phyloP scores from a whole-genome alignment of 1,284 basidiomycete species.

The Marasmius oreades region DNA sequence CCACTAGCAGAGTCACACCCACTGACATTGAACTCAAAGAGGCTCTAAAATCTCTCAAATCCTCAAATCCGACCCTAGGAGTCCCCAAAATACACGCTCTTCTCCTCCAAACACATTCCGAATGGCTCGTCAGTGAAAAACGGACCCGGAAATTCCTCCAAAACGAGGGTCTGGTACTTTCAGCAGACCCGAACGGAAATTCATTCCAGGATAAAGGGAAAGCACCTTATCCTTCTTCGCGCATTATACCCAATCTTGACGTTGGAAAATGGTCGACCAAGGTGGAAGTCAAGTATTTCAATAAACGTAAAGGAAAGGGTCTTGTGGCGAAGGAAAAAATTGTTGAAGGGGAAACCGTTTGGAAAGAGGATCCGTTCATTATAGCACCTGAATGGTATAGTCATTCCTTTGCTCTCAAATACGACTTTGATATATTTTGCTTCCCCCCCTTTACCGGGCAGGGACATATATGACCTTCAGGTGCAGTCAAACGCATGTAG shows the following conservation, averaged over 20 bases:
- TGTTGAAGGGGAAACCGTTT: conserved; percentile 68
- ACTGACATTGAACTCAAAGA: conserved; percentile 36
- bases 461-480: conserved; percentile 73
- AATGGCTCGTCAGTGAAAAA: conserved; percentile 81
- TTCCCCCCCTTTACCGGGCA: too few relatives aligned
- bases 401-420: background rate
- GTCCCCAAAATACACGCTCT: conserved; percentile 67
- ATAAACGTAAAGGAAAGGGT: conserved; percentile 77
- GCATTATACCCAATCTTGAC: conserved; percentile 65
- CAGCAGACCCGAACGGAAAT: conserved; percentile 19
- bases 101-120: conserved; percentile 54
- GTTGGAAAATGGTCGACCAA: conserved; percentile 58
- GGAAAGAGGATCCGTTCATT: conserved; percentile 79
- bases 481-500: conserved; percentile 52
- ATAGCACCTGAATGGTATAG: conserved; percentile 66
- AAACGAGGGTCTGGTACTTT: conserved; percentile 45
- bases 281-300: conserved; percentile 68
- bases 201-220: conserved; percentile 11
- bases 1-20: conserved; percentile 19
- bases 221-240: conserved; percentile 53
- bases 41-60: conserved; percentile 41
- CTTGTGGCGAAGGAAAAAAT: conserved; percentile 71
- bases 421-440: background rate
- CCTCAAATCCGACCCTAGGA: conserved; percentile 61
- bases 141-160: conserved; percentile 70